Base-by-base conservation (phyloP, 2,329 filamentous ascomycete species). In the Setomelanomma holmii region DNA sequence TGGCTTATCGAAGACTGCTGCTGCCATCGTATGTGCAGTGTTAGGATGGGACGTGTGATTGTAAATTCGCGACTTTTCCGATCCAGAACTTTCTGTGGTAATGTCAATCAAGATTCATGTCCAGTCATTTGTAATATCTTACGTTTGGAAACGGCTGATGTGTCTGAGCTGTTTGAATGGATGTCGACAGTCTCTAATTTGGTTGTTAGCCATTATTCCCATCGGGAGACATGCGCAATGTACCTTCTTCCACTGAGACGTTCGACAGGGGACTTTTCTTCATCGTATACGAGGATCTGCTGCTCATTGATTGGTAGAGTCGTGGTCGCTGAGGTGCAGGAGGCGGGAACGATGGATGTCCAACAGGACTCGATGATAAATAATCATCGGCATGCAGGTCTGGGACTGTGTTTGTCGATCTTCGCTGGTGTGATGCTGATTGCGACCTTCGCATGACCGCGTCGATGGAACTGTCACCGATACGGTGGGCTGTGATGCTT, bases 401-500 rank as follows among this genome's bases (percentile, higher is more conserved):
- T 33, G 10, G 23, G 14, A 7, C 16, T 40, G 23, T 7, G 19
- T n/a, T 33, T 21, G 45, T 11, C n/a, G 22, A 16, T 27, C n/a
- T 44, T 33, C 49, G 21, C 21, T 33, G 44, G 19, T 49, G 36
- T 12, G 45, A 17, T 23, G 51, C 35, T 12, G 48, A 30, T 5
- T 49, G 55, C 20, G 55, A 30, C 27, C 53, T 46, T 38, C 46
- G 40, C 45, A 81, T 63, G 17, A 61, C 51, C 4, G 63, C 58
- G 21, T 63, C 63, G n/a, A 64, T 63, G 12, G 61, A 51, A 5
- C 58, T 47, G 14, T 58, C 61, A 27, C 49, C 45, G 33, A 42
- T 27, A 2, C 14, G 34, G 21, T 42, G 53, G 23, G 35, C 36
- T 17, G 49, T 55, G 40, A 45, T 30, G n/a, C 51, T 51, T 34